Evolutionary conservation across 1,284 basidiomycete genomes (phyloP).

Genomic region (Irpex rosettiformis): DNA sequence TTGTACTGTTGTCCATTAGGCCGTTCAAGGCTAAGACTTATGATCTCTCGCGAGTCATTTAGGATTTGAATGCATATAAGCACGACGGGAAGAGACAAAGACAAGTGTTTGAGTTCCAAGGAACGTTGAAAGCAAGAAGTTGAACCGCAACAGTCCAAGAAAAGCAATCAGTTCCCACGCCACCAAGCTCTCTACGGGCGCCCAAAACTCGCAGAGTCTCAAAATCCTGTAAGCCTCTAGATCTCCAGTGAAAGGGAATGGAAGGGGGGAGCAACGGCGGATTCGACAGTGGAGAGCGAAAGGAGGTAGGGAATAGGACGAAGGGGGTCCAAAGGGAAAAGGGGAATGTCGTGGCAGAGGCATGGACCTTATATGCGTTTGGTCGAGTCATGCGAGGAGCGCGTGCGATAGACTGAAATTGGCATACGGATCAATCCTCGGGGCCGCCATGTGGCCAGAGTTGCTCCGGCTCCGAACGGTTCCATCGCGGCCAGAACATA

Average conservation of each 20-base stretch:
- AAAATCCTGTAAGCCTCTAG: background rate
- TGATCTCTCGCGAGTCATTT: background rate
- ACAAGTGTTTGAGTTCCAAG: background rate
- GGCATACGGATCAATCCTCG: background rate
- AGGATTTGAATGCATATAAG: background rate
- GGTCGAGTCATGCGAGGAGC: background rate
- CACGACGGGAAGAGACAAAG: background rate
- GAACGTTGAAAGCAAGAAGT: background rate
- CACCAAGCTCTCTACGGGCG: background rate
- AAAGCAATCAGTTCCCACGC: slow-evolving; percentile 1
- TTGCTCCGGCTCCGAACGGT: background rate
- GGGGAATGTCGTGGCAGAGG: background rate
- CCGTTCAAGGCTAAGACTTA: background rate
- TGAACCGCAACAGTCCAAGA: background rate
- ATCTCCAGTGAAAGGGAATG: background rate
- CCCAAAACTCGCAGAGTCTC: background rate
- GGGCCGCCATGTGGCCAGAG: background rate
- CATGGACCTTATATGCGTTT: background rate
- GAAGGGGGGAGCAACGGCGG: background rate
- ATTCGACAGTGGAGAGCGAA: background rate
- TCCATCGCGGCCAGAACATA: background rate
- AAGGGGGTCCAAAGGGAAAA: background rate
- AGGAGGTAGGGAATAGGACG: background rate
- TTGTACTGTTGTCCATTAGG: no score
- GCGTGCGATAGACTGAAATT: background rate